Percentiles rank a stretch among this genome's conserved stretches.
phyloP scores from a whole-genome alignment of 495 filamentous ascomycete species.

The Talaromyces trachyspermus region DNA sequence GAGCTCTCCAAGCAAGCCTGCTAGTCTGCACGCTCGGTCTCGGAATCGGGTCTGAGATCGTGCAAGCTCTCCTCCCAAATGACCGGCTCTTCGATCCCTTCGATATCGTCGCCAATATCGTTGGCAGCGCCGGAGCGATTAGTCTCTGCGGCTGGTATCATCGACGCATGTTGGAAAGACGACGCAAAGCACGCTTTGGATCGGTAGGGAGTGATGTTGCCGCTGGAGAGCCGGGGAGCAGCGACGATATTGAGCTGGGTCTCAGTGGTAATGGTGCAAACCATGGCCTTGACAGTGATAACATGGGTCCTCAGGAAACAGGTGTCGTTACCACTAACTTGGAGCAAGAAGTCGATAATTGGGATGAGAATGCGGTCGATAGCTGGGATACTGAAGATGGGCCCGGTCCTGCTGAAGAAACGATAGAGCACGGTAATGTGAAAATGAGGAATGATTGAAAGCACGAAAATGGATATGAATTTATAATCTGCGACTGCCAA shows the following conservation, averaged over 20 bases:
- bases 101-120: conserved; percentile 81
- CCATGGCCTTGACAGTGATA: conserved; percentile 50
- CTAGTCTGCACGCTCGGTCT: conserved; percentile 65
- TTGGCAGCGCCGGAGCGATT: conserved; percentile 65
- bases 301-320: conserved; percentile 49
- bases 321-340: conserved; percentile 41
- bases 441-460: conserved; percentile 8
- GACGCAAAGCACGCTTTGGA: conserved; percentile 66
- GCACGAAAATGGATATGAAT: conserved; percentile 1
- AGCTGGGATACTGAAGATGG: conserved; percentile 63
- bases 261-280: conserved; percentile 41
- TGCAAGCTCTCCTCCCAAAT: conserved; percentile 77
- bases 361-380: conserved; percentile 75
- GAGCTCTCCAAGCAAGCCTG: conserved; percentile 78
- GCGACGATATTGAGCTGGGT: conserved; percentile 49
- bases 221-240: conserved; percentile 10
- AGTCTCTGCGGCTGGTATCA: conserved; percentile 84
- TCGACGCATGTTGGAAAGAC: conserved; percentile 87
- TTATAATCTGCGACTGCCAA: no score
- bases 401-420: conserved; percentile 4
- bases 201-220: conserved; percentile 49
- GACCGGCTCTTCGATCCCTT: conserved; percentile 74
- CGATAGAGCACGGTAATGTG: background rate
- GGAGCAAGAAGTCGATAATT: conserved; percentile 72
- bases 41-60: conserved; percentile 75